Base-by-base conservation (phyloP, 202 grass and related monocot genomes). In the Setaria viridis region DNA sequence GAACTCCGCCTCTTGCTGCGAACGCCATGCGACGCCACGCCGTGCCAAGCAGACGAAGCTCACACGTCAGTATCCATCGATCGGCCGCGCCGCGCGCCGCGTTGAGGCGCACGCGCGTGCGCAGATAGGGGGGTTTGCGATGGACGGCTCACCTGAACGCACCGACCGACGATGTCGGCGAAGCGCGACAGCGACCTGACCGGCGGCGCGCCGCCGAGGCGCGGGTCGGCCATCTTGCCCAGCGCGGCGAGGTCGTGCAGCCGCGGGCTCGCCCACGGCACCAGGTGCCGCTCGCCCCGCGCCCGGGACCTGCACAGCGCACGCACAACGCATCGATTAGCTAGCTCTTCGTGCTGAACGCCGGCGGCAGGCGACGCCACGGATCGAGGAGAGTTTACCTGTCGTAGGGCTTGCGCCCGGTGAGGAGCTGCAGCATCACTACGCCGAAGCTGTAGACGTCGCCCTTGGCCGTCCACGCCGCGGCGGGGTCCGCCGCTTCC, bases 351-450 rank as follows among this genome's bases (percentile, higher is more conserved):
- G 16, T 7, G 6, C 25, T 19, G 19, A 20, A 33, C 14, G n/a
- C 12, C 17, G 72, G 16, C 9, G 29, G 32, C 21, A 41, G 39
- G 39, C 39, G 39, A 41, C 39, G 39, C 39, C 21, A 8, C 12
- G 19, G 48, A 3, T 15, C 9, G 9, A 35, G 45, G 12, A 29
- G 17, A 19, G 37, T 7, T 6, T 66, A 91, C 92, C 84, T 87
- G 65, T 95, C 95, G 79, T 94, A 95, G 37, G 93, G 91, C 35
- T 63, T 87, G 20, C 91, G 93, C 14, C 93, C 95, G 0, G 93
- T 95, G 65, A 98, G 93, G 17, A 98, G 91, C 78, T 98, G 89
- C 80, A 98, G 81, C 95, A 98, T 85, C 79, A 95, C 83, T 8
- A 94, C 91, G 43, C 93, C 93, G 63, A 98, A 94, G 84, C 89